phyloP scores from a whole-genome alignment of 306 rosid genomes.

The Calophaca sinica region DNA sequence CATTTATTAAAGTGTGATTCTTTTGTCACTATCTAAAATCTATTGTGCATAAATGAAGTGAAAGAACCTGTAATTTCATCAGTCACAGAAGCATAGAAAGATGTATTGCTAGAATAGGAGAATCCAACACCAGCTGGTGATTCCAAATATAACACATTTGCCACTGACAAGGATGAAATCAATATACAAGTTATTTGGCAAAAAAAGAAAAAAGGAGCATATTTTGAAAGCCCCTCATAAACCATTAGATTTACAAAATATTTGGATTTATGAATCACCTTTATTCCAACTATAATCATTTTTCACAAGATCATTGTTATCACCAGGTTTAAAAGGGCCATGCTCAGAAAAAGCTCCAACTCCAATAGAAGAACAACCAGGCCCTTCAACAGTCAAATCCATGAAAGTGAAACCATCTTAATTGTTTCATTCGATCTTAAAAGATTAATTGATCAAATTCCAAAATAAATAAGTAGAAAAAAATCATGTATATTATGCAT shows the following conservation, averaged over 20 bases:
- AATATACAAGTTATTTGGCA: too few species aligned
- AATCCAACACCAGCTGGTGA: conserved; percentile 85
- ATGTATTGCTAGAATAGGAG: conserved; percentile 62
- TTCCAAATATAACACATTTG: conserved; percentile 70
- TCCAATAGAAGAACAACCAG: conserved; percentile 80
- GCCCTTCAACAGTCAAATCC: conserved; percentile 54
- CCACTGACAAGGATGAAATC: conserved; percentile 49
- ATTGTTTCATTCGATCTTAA: not conserved
- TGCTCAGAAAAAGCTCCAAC: conserved; percentile 69
- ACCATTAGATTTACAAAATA: too few species aligned
- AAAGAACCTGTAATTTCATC: conserved; percentile 65
- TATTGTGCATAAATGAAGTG: not conserved
- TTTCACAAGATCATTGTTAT: conserved; percentile 47
- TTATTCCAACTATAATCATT: conserved; percentile 70
- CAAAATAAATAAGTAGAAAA: not conserved
- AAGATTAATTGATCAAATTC: not conserved
- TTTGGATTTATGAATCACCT: conserved; percentile 32
- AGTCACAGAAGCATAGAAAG: conserved; percentile 55
- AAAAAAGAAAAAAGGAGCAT: too few species aligned
- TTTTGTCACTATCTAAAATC: too few species aligned
- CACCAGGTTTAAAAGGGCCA: conserved; percentile 73
- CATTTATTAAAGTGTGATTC: too few species aligned
- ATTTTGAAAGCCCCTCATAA: too few species aligned
- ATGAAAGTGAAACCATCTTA: conserved; percentile 23
- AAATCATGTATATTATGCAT: not conserved